phyloP scores from a whole-genome alignment of 768 basidiomycete genomes.

The Tulasnella calospora region DNA sequence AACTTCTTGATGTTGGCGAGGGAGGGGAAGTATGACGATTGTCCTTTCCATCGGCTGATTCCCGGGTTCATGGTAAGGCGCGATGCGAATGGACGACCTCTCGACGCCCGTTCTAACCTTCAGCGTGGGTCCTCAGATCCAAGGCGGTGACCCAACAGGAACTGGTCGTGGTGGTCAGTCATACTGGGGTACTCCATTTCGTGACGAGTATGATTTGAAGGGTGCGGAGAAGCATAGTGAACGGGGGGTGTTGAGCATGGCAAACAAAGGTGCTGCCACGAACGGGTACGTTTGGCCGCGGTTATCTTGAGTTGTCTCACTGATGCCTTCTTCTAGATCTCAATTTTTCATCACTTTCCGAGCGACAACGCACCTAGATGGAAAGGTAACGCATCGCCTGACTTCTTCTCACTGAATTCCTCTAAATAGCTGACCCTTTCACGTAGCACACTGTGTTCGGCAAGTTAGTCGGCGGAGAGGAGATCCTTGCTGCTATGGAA shows the following conservation, averaged over 20 bases:
- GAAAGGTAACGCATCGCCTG: constrained; percentile 42
- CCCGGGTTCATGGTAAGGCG: constrained; percentile 85
- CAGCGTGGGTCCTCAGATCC: constrained; percentile 53
- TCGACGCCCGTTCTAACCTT: neutral
- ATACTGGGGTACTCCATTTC: constrained; percentile 92
- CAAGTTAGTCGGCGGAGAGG: constrained; percentile 92
- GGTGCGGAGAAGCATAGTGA: constrained; percentile 83
- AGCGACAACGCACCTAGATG: constrained; percentile 77
- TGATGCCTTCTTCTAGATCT: constrained; percentile 47
- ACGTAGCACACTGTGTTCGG: constrained; percentile 84
- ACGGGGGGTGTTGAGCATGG: constrained; percentile 87
- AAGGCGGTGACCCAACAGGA: constrained; percentile 96
- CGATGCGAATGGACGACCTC: too few species aligned
- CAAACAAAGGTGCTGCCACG: constrained; percentile 86
- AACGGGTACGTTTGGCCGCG: constrained; percentile 56
- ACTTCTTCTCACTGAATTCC: neutral
- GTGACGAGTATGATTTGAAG: constrained; percentile 87
- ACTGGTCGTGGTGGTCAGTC: constrained; percentile 91
- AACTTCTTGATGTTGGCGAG: constrained; percentile 94
- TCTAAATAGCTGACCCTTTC: neutral
- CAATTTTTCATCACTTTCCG: constrained; percentile 94
- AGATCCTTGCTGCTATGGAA: constrained; percentile 80
- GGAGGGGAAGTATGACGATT: constrained; percentile 83
- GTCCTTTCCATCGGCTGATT: constrained; percentile 86
- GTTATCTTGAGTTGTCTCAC: constrained; percentile 7